These are phyloP conservation scores for Fusarium luffae DNA, from an alignment of 2,329 filamentous ascomycete species.

Conservation along the genomic window DNA sequence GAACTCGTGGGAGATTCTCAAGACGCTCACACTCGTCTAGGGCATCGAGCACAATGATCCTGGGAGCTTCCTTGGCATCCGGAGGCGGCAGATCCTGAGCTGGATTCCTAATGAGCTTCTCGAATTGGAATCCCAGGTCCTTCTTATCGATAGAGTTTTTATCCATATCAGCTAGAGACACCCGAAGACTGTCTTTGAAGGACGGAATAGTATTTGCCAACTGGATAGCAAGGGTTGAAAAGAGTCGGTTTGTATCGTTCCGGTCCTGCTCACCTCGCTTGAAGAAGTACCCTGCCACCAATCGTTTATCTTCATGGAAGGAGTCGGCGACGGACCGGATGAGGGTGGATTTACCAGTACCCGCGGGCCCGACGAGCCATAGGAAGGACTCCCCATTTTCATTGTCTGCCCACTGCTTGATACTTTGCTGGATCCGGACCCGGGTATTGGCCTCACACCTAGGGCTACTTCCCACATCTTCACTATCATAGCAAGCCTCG, in stretches of 20 bases:
- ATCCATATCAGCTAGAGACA: fast-evolving
- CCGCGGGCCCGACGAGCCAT: background rate
- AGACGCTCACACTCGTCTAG: background rate
- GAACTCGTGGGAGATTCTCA: background rate
- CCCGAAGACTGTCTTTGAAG: background rate
- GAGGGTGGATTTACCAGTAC: background rate
- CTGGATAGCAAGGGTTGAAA: background rate
- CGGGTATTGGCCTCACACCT: background rate
- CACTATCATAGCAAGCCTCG: background rate
- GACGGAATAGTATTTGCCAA: fast-evolving
- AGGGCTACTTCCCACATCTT: background rate
- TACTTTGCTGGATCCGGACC: fast-evolving
- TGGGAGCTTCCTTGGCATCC: fast-evolving
- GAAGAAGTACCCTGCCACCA: background rate
- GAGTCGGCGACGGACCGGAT: fast-evolving
- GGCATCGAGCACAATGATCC: background rate
- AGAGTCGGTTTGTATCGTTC: background rate
- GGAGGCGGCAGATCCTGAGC: fast-evolving
- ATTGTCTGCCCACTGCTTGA: background rate
- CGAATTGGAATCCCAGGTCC: background rate
- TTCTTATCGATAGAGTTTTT: background rate
- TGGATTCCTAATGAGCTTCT: fast-evolving
- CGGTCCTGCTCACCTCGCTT: background rate
- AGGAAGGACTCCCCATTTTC: background rate
- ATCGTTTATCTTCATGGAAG: fast-evolving